Evolutionary conservation across 345 rosid species (phyloP).

Genomic region (Salix exigua): DNA sequence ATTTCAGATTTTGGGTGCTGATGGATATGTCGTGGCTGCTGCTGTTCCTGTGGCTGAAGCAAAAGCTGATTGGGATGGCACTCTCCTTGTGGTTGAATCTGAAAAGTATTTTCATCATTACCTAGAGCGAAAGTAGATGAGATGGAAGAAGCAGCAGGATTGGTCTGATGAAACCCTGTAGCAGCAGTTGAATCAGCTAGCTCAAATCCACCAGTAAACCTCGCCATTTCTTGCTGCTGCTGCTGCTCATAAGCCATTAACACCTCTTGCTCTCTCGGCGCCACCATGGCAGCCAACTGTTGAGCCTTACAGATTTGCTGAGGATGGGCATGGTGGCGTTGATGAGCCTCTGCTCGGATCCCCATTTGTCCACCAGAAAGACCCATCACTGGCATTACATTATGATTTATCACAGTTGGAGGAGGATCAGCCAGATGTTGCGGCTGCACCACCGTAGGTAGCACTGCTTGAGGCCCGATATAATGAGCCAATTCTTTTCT

Average conservation of each 20-base stretch:
- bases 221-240: conserved; percentile 44
- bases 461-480: conserved; percentile 48
- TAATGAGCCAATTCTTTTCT: conserved; percentile 54
- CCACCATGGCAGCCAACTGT: conserved; percentile 51
- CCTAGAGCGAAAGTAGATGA: conserved; percentile 57
- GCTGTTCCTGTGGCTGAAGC: conserved; percentile 38
- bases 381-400: conserved; percentile 48
- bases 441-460: conserved; percentile 35
- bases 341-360: conserved; percentile 34
- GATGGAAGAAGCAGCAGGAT: conserved; percentile 19
- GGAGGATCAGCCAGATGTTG: conserved; percentile 37
- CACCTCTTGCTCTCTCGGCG: conserved; percentile 62
- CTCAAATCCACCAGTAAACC: conserved; percentile 40
- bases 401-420: conserved; percentile 28
- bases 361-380: conserved; percentile 31
- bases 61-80: conserved; percentile 26
- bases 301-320: conserved; percentile 61
- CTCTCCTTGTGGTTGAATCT: conserved; percentile 37
- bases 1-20: conserved; percentile 49
- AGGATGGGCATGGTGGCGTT: conserved; percentile 31
- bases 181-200: conserved; percentile 31
- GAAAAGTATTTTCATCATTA: conserved; percentile 47
- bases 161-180: conserved; percentile 38
- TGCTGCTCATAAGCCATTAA: conserved; percentile 42
- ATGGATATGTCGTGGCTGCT: background rate